Evolutionary conservation across 768 basidiomycete species (phyloP).

Genomic region (Harrya chromipes): DNA sequence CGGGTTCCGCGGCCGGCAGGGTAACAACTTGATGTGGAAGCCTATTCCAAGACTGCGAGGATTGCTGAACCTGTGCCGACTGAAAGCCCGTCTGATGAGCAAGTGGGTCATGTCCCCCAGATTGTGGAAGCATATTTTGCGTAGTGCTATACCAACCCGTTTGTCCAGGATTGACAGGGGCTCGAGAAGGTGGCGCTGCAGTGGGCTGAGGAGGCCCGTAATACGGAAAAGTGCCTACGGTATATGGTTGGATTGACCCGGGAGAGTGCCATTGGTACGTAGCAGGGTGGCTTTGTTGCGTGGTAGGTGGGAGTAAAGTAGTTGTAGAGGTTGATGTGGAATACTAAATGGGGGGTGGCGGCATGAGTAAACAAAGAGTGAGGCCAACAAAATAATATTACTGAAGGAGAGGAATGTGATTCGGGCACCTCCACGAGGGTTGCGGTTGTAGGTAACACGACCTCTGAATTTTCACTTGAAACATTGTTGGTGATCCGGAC

Average conservation of each 20-base stretch:
- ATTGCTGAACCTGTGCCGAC: slow-evolving; percentile 6
- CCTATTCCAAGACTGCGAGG: slow-evolving; percentile 7
- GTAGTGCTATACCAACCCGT: slow-evolving; percentile 8
- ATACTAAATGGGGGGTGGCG: slow-evolving; percentile 10
- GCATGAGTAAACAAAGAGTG: slow-evolving; percentile 4
- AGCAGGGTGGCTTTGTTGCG: slow-evolving; percentile 3
- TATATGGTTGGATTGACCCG: not conserved
- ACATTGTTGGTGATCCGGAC: slow-evolving; percentile 13
- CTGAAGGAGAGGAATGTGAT: slow-evolving; percentile 9
- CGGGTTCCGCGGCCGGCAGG: not conserved
- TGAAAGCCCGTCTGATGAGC: slow-evolving; percentile 5
- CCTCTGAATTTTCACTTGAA: slow-evolving; percentile 13
- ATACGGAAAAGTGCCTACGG: not conserved
- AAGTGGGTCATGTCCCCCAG: not conserved
- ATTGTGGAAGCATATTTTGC: slow-evolving; percentile 10
- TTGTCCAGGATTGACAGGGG: slow-evolving; percentile 5
- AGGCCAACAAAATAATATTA: slow-evolving; percentile 5
- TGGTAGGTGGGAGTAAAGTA: not conserved
- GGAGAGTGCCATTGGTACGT: not conserved
- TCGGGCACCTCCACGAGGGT: slow-evolving; percentile 35
- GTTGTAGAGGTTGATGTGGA: not conserved
- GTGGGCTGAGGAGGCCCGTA: slow-evolving; percentile 1
- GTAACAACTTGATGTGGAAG: slow-evolving; percentile 4
- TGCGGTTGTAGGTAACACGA: slow-evolving; percentile 32
- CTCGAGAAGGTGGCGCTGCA: not conserved